Evolutionary conservation across 2,329 filamentous ascomycete species (phyloP).

Genomic region (Claviceps sp.): DNA sequence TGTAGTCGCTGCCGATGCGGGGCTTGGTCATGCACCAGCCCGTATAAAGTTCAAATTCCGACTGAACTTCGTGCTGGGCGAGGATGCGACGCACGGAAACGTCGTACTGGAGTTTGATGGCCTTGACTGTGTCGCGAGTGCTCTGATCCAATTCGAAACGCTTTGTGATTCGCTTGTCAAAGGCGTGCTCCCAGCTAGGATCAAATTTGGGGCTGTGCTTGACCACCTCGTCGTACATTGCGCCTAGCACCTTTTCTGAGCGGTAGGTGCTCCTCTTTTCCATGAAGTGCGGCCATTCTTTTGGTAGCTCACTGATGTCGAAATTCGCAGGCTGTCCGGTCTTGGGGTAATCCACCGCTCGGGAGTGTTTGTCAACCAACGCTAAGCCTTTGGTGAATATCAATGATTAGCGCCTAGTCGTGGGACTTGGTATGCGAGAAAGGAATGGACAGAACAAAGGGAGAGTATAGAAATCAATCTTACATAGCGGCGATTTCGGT

Average conservation of each 20-base stretch:
- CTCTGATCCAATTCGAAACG: conserved; percentile 43
- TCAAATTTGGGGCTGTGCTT: conserved; percentile 47
- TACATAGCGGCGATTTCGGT: conserved; percentile 55
- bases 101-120: conserved; percentile 70
- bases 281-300: conserved; percentile 76
- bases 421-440: not conserved
- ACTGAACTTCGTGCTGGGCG: conserved; percentile 68
- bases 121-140: conserved; percentile 43
- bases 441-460: no score
- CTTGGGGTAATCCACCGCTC: conserved; percentile 90
- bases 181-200: conserved; percentile 57
- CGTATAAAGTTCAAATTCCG: conserved; percentile 87
- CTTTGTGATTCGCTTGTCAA: conserved; percentile 62
- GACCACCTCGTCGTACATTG: conserved; percentile 64
- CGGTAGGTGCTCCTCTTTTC: conserved; percentile 52
- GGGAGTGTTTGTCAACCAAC: conserved; percentile 71
- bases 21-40: conserved; percentile 71
- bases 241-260: conserved; percentile 62
- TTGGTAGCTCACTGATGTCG: conserved; percentile 44
- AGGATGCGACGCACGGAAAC: conserved; percentile 63
- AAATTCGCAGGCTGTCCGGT: conserved; percentile 68
- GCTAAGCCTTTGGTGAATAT: conserved; percentile 37
- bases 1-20: conserved; percentile 63
- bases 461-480: conserved; percentile 13
- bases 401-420: not conserved